Evolutionary conservation across 225 moss, liverwort and hornwort genomes (phyloP).

Genomic region (Neckera pumila): DNA sequence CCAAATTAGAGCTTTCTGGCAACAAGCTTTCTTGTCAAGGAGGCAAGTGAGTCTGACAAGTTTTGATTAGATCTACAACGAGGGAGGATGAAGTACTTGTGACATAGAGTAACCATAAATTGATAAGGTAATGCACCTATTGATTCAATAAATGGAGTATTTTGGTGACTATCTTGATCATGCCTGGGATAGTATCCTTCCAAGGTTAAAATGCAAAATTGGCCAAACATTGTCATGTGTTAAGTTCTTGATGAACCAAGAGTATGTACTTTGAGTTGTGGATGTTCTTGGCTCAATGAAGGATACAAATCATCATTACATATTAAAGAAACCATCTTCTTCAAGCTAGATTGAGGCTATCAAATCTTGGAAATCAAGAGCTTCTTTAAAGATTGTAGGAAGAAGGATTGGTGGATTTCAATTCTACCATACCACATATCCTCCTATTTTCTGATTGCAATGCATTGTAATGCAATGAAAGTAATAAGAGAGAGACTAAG

Average conservation of each 20-base stretch:
- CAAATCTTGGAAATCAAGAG: not conserved
- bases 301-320: not conserved
- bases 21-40: no score
- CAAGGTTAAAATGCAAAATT: not conserved
- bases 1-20: not conserved
- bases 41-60: not conserved
- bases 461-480: not conserved
- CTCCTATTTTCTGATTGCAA: accelerated
- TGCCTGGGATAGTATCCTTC: accelerated
- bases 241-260: not conserved
- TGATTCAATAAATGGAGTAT: not conserved
- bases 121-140: no score
- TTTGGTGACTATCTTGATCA: not conserved
- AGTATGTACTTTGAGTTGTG: accelerated
- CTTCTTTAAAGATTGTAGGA: not conserved
- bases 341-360: not conserved
- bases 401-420: not conserved
- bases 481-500: no score
- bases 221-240: accelerated
- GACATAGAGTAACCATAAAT: no score
- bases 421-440: accelerated
- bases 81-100: not conserved
- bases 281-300: not conserved
- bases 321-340: not conserved
- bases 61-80: no score